Evolutionary conservation across 225 moss, liverwort and hornwort species (phyloP).

Genomic region (Anthoceros angustus): DNA sequence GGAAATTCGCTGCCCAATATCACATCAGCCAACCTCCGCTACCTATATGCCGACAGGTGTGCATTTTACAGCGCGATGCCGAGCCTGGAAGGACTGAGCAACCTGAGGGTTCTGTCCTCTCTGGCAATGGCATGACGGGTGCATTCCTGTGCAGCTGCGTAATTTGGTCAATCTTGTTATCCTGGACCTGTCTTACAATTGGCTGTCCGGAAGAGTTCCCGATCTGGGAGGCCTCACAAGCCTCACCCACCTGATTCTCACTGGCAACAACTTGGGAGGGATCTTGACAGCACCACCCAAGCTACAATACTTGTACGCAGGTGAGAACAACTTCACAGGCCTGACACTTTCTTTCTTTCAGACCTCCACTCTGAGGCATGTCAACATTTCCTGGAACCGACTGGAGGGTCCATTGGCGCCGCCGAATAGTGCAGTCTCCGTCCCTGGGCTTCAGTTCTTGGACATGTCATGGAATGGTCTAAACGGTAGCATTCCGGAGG

Average conservation of each 20-base stretch:
- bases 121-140: slow-evolving; percentile 19
- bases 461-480: neutral
- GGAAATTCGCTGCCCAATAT: too few relatives aligned
- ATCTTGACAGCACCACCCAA: slow-evolving; percentile 9
- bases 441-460: neutral
- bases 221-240: slow-evolving; percentile 15
- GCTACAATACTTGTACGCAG: too few relatives aligned
- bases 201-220: slow-evolving; percentile 18
- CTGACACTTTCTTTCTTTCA: too few relatives aligned
- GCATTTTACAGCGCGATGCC: slow-evolving; percentile 5
- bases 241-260: slow-evolving; percentile 19
- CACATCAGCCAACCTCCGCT: too few relatives aligned
- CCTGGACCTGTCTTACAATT: slow-evolving; percentile 33
- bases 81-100: slow-evolving; percentile 15
- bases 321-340: too few relatives aligned
- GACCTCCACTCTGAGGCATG: neutral
- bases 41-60: too few relatives aligned
- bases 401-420: neutral
- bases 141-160: slow-evolving; percentile 23
- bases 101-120: slow-evolving; percentile 20
- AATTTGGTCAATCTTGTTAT: slow-evolving; percentile 14
- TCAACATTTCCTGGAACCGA: neutral
- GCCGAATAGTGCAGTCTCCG: neutral
- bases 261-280: slow-evolving; percentile 24
- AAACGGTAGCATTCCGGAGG: neutral